Percentiles rank a stretch among this genome's conserved stretches.
These are phyloP conservation scores for Alternaria sp. DNA, from an alignment of 2,329 filamentous ascomycete species.

Conservation along the genomic window DNA sequence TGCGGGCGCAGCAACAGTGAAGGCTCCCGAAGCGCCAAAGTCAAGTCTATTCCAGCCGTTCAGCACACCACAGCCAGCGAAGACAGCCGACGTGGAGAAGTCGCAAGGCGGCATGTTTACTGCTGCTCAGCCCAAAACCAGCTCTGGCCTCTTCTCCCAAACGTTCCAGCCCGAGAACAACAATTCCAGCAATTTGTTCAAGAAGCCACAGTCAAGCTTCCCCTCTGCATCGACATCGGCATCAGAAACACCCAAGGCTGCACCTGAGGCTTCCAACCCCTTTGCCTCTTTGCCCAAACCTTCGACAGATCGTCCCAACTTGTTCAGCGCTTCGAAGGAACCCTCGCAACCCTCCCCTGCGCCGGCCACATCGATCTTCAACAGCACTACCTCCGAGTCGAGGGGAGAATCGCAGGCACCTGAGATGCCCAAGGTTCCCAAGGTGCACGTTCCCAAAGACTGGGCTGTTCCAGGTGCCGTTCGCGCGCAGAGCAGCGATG, in stretches of 20 bases:
- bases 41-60: slow-evolving; percentile 29
- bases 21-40: slow-evolving; percentile 23
- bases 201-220: slow-evolving; percentile 16
- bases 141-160: slow-evolving; percentile 26
- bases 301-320: slow-evolving; percentile 16
- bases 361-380: slow-evolving; percentile 19
- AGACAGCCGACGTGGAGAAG: slow-evolving; percentile 21
- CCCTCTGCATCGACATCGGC: slow-evolving; percentile 8
- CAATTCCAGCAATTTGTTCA: slow-evolving; percentile 16
- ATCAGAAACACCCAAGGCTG: slow-evolving; percentile 14
- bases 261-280: slow-evolving; percentile 21
- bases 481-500: slow-evolving; percentile 15
- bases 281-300: slow-evolving; percentile 21
- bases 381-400: slow-evolving; percentile 2
- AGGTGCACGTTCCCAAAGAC: slow-evolving; percentile 31
- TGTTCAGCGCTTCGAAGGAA: slow-evolving; percentile 24
- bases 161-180: slow-evolving; percentile 21
- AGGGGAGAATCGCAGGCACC: slow-evolving; percentile 7
- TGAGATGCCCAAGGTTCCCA: slow-evolving; percentile 33
- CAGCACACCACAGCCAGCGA: slow-evolving; percentile 31
- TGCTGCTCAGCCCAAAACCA: slow-evolving; percentile 28
- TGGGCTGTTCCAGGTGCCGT: slow-evolving; percentile 26
- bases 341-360: slow-evolving; percentile 17
- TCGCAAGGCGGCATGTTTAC: slow-evolving; percentile 23
- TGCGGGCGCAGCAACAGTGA: slow-evolving; percentile 4